Conservation (phyloP, 371 early-diverging fungal species). For the Enterospora canceri region DNA sequence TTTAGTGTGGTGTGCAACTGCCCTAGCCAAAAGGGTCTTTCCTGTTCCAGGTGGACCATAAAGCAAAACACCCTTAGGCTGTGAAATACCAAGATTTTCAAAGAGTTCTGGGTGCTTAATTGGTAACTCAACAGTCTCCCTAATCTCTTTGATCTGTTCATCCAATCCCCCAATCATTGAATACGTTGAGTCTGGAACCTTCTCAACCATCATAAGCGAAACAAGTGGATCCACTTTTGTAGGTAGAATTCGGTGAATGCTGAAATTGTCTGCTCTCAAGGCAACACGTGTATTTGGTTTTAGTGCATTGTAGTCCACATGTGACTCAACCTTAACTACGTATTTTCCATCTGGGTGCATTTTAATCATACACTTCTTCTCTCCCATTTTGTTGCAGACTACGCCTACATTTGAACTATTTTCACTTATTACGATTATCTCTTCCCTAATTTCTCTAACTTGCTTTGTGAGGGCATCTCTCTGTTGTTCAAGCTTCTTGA, state of each 20-base stretch:
- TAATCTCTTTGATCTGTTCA: slow-evolving; percentile 97
- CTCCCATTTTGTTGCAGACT: slow-evolving; percentile 95
- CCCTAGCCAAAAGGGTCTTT: slow-evolving; percentile 73
- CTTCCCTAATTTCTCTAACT: slow-evolving; percentile 88
- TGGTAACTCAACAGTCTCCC: slow-evolving; percentile 95
- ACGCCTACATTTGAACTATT: slow-evolving; percentile 91
- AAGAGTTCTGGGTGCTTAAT: slow-evolving; percentile 96
- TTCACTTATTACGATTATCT: slow-evolving; percentile 85
- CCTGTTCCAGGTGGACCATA: slow-evolving; percentile 79
- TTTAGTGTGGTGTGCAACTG: slow-evolving; percentile 97
- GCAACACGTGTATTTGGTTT: slow-evolving; percentile 89
- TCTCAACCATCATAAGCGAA: slow-evolving; percentile 97
- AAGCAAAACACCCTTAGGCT: slow-evolving; percentile 92
- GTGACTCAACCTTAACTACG: slow-evolving; percentile 76
- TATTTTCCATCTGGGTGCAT: slow-evolving; percentile 95
- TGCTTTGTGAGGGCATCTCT: slow-evolving; percentile 77
- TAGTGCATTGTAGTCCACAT: slow-evolving; percentile 75
- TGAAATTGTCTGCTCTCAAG: slow-evolving; percentile 73
- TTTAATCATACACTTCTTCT: slow-evolving; percentile 91
- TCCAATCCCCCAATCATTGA: slow-evolving; percentile 98
- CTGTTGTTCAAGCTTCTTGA: slow-evolving; percentile 90
- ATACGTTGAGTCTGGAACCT: slow-evolving; percentile 96
- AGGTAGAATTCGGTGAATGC: slow-evolving; percentile 75
- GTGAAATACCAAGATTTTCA: slow-evolving; percentile 93
- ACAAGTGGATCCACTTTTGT: slow-evolving; percentile 83